These are phyloP conservation scores for Obelidium mucronatum DNA, from an alignment of 192 early-diverging fungal species.

Conservation along the genomic window DNA sequence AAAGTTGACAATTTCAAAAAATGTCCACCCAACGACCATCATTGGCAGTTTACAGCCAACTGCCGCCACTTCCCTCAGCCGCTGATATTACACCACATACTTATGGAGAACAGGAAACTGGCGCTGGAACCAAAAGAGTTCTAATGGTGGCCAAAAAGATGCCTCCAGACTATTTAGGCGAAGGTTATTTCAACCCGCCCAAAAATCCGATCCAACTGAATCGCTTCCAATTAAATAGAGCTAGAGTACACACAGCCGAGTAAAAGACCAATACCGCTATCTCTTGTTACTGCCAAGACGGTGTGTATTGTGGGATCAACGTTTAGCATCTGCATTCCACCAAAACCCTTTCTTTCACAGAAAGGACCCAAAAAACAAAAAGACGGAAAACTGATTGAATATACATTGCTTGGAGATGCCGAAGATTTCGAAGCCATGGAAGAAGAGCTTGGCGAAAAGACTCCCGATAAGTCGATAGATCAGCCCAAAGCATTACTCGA, in stretches of 20 bases:
- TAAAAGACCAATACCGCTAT: conserved; percentile 42
- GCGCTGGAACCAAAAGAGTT: background rate
- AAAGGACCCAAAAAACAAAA: conserved; percentile 22
- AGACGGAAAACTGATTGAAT: conserved; percentile 37
- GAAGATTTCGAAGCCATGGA: conserved; percentile 13
- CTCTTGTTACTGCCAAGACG: conserved; percentile 32
- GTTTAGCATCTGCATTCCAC: background rate
- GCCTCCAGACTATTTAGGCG: conserved; percentile 49
- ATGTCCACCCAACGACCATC: conserved; percentile 36
- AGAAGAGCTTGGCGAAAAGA: background rate
- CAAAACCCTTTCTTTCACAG: conserved; percentile 9
- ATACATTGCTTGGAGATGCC: conserved; percentile 44
- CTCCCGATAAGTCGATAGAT: background rate
- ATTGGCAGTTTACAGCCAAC: conserved; percentile 68
- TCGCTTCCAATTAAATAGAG: conserved; percentile 29
- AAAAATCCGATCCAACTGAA: background rate
- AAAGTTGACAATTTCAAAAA: background rate
- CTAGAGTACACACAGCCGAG: conserved; percentile 41
- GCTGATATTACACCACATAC: conserved; percentile 73
- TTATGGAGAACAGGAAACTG: conserved; percentile 56
- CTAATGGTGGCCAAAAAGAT: conserved; percentile 42
- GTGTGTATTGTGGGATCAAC: conserved; percentile 8
- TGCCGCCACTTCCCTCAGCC: conserved; percentile 76
- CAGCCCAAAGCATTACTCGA: background rate
- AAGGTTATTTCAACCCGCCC: conserved; percentile 32